phyloP scores from a whole-genome alignment of 225 moss, liverwort and hornwort genomes.

The Anthoceros angustus region DNA sequence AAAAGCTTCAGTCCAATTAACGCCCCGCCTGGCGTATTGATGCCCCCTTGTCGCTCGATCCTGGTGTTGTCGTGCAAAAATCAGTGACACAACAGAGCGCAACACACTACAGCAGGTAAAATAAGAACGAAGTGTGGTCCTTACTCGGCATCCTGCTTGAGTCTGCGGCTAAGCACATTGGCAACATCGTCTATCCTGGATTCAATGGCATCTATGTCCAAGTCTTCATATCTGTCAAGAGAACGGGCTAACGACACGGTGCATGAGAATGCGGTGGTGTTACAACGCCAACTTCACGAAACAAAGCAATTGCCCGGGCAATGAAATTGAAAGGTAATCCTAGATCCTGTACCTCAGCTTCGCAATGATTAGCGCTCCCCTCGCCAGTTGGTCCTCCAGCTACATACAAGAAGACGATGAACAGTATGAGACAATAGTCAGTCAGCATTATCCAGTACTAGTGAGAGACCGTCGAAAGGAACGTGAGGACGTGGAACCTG shows the following conservation, averaged over 20 bases:
- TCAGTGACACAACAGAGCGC: not conserved
- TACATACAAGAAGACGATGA: constrained; percentile 9
- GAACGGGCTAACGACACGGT: not conserved
- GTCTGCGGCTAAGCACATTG: constrained; percentile 25
- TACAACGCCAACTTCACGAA: not conserved
- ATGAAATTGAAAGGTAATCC: not conserved
- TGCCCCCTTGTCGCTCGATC: constrained; percentile 27
- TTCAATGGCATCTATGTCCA: constrained; percentile 32
- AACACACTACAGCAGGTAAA: not conserved
- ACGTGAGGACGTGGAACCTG: not conserved
- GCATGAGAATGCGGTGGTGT: not conserved
- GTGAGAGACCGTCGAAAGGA: constrained; percentile 1
- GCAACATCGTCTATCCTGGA: constrained; percentile 38
- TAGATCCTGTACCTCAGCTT: constrained; percentile 34
- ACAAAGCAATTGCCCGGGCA: not conserved
- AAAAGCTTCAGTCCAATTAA: constrained; percentile 36
- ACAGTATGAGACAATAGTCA: not conserved
- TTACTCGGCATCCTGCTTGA: constrained; percentile 39
- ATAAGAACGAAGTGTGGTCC: not conserved
- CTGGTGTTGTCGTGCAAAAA: constrained; percentile 8
- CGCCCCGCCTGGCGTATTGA: constrained; percentile 20
- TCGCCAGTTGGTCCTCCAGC: constrained; percentile 41
- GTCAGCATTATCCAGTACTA: not conserved
- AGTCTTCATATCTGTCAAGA: constrained; percentile 29
- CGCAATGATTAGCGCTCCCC: constrained; percentile 40